Percentiles rank a stretch among this genome's conserved stretches.
Evolutionary conservation across 306 rosid genomes (phyloP).

Genomic region (Crotalaria pallida): DNA sequence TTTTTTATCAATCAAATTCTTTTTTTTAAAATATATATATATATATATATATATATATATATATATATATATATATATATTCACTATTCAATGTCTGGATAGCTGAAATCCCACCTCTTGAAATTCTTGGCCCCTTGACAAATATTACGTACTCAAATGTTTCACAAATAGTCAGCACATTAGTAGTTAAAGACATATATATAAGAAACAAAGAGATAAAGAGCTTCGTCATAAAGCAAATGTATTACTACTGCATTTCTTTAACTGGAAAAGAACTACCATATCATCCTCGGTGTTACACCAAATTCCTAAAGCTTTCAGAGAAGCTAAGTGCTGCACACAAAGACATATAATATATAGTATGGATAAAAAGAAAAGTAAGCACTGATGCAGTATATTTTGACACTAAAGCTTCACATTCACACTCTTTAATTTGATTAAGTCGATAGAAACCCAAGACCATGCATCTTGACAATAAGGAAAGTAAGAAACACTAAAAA

Average conservation of each 20-base stretch:
- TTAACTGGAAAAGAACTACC: slow-evolving; percentile 24
- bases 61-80: no score
- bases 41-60: no score
- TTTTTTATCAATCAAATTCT: not conserved
- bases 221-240: not conserved
- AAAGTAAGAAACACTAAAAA: not conserved
- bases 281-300: slow-evolving; percentile 57
- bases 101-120: not conserved
- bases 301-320: slow-evolving; percentile 48
- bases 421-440: slow-evolving; percentile 37
- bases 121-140: not conserved
- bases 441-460: slow-evolving; percentile 26
- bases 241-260: slow-evolving; percentile 1
- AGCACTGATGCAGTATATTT: slow-evolving; percentile 38
- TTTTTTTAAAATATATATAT: no score
- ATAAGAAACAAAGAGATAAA: not conserved
- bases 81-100: not conserved
- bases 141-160: no score
- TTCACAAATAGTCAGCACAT: no score
- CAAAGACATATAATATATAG: slow-evolving; percentile 30
- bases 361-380: slow-evolving; percentile 19
- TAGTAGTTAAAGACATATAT: not conserved
- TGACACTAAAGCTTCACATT: slow-evolving; percentile 51
- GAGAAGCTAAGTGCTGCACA: slow-evolving; percentile 22
- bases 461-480: slow-evolving; percentile 8